A percentile compares a stretch with the other conserved stretches of the same genome.
phyloP scores from a whole-genome alignment of 2,329 filamentous ascomycete genomes.

The Pseudopyricularia javanii region DNA sequence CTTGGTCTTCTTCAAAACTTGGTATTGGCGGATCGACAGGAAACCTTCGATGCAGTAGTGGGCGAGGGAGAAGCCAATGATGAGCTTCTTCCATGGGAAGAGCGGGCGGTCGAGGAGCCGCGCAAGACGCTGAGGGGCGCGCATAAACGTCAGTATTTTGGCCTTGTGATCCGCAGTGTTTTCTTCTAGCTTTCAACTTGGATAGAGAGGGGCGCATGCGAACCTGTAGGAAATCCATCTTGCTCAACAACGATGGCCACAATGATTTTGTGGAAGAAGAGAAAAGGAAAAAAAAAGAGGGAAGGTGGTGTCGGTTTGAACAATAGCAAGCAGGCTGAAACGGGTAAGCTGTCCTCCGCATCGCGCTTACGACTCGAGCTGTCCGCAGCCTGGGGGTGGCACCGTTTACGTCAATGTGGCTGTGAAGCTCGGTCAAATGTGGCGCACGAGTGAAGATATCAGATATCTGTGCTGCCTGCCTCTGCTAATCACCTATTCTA shows the following conservation, averaged over 20 bases:
- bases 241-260: conserved; percentile 8
- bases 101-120: conserved; percentile 78
- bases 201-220: background rate
- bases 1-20: conserved; percentile 65
- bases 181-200: background rate
- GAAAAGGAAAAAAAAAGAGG: background rate
- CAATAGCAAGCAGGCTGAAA: background rate
- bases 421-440: background rate
- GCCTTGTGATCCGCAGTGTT: background rate
- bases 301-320: background rate
- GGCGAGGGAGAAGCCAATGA: conserved; percentile 85
- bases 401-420: background rate
- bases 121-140: conserved; percentile 50
- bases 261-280: background rate
- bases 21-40: conserved; percentile 82
- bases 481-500: too few species aligned
- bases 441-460: background rate
- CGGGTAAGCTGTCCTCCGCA: background rate
- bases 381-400: background rate
- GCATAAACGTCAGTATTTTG: background rate
- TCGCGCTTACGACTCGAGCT: background rate
- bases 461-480: too few species aligned
- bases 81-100: conserved; percentile 96
- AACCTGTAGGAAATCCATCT: conserved; percentile 34
- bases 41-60: conserved; percentile 87